Evolutionary conservation across 2,329 filamentous ascomycete genomes (phyloP).

Genomic region (Colletotrichum sp.): DNA sequence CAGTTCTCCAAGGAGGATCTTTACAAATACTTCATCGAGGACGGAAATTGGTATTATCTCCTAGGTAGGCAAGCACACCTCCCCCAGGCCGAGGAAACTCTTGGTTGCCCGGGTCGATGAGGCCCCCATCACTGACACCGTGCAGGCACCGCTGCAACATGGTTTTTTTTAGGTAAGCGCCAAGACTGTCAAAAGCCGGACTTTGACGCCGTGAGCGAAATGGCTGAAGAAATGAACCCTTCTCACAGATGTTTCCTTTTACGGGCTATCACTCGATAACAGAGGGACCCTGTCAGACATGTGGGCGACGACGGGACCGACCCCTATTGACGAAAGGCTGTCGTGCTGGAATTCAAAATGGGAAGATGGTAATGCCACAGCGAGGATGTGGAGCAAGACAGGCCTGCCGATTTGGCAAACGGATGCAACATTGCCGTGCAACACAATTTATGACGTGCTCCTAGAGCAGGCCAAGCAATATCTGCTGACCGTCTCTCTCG

Average conservation of each 20-base stretch:
- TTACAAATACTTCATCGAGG: slow-evolving; percentile 54
- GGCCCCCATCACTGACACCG: background rate
- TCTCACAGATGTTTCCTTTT: slow-evolving; percentile 57
- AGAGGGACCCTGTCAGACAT: slow-evolving; percentile 45
- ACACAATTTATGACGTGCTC: slow-evolving; percentile 57
- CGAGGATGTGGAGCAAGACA: slow-evolving; percentile 43
- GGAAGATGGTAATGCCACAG: slow-evolving; percentile 45
- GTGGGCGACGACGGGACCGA: slow-evolving; percentile 41
- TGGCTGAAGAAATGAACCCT: background rate
- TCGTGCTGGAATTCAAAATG: slow-evolving; percentile 54
- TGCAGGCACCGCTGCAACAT: slow-evolving; percentile 50
- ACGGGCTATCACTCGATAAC: slow-evolving; percentile 58
- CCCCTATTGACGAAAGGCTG: slow-evolving; percentile 40
- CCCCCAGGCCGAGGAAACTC: background rate
- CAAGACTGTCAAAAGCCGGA: background rate
- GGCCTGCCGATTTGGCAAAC: slow-evolving; percentile 56
- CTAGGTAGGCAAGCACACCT: slow-evolving; percentile 30
- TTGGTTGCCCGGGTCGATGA: background rate
- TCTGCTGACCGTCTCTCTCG: slow-evolving; percentile 55
- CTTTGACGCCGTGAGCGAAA: background rate
- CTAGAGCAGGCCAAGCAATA: slow-evolving; percentile 59
- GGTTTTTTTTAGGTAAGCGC: slow-evolving; percentile 44
- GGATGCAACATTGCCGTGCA: slow-evolving; percentile 51
- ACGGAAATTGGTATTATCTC: slow-evolving; percentile 51
- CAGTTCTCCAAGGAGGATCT: slow-evolving; percentile 55